Conservation (phyloP, 345 rosid species). For the Eucalyptus globulus region DNA sequence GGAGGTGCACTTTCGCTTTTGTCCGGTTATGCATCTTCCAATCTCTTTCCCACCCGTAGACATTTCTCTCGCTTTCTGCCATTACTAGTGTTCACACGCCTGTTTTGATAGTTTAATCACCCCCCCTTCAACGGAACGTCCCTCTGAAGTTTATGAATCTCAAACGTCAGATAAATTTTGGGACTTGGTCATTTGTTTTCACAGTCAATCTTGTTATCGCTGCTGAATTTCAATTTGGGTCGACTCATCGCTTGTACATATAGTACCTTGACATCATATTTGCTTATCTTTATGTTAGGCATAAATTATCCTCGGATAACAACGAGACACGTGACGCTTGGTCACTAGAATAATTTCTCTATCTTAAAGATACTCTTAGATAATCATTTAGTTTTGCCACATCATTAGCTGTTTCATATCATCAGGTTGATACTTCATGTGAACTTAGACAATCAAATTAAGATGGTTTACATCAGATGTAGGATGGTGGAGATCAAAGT, state of each 20-base stretch:
- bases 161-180: not conserved
- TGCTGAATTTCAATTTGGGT: not conserved
- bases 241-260: not conserved
- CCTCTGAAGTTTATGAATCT: not conserved
- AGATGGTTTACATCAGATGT: not conserved
- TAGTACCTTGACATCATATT: accelerated
- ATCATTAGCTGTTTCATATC: accelerated
- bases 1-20: not conserved
- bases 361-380: not conserved
- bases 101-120: not conserved
- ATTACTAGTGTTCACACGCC: not conserved
- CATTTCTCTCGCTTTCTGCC: not conserved
- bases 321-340: accelerated
- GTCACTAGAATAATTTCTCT: accelerated
- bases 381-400: not conserved
- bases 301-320: accelerated
- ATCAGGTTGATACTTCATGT: not conserved
- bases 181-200: not conserved
- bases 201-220: not conserved
- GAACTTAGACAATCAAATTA: not conserved
- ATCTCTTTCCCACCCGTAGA: not conserved
- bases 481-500: not conserved
- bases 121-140: not conserved
- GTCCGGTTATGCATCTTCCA: not conserved
- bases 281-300: not conserved